A percentile compares a stretch with the other conserved stretches of the same genome.
phyloP scores from a whole-genome alignment of 1,139 yeast species.

The Sugiyamaella xylanicola region DNA sequence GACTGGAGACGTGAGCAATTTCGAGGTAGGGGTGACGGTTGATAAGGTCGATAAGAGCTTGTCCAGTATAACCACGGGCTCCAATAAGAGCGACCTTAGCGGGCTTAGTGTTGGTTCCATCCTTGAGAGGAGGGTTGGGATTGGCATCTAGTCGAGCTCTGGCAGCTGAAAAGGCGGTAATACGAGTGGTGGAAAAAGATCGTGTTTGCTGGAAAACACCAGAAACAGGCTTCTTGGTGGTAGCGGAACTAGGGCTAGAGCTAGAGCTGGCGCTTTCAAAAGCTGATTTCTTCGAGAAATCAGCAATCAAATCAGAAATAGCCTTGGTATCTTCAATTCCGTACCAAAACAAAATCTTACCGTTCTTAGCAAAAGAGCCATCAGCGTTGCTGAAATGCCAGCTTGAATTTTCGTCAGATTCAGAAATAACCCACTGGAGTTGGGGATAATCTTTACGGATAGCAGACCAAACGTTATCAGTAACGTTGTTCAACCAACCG shows the following conservation, averaged over 20 bases:
- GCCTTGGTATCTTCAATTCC: conserved; percentile 70
- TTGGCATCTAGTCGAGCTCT: conserved; percentile 43
- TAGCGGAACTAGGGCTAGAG: conserved; percentile 42
- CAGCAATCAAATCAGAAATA: conserved; percentile 65
- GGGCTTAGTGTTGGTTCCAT: conserved; percentile 61
- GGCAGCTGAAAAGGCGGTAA: conserved; percentile 3
- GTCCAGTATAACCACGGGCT: conserved; percentile 98
- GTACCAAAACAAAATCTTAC: conserved; percentile 92
- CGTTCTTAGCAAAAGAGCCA: conserved; percentile 89
- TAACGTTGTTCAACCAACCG: conserved; percentile 97
- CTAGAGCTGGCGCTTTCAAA: conserved; percentile 41
- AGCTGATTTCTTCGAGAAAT: conserved; percentile 47
- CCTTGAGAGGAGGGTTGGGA: conserved; percentile 72
- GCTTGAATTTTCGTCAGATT: conserved; percentile 84
- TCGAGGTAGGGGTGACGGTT: conserved; percentile 87
- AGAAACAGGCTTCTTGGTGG: conserved; percentile 30
- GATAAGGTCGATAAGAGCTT: conserved; percentile 82
- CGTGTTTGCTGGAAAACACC: conserved; percentile 31
- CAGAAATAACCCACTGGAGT: conserved; percentile 87
- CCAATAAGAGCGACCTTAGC: conserved; percentile 91
- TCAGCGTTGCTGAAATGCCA: conserved; percentile 95
- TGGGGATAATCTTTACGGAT: conserved; percentile 71
- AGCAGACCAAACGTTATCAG: conserved; percentile 89
- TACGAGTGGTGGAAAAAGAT: conserved; percentile 41
- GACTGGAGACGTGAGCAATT: conserved; percentile 89